Evolutionary conservation across 2,329 filamentous ascomycete species (phyloP), one percentile per base, ranked within the genome.

Genomic region (Berkeleyomyces rouxiae): DNA sequence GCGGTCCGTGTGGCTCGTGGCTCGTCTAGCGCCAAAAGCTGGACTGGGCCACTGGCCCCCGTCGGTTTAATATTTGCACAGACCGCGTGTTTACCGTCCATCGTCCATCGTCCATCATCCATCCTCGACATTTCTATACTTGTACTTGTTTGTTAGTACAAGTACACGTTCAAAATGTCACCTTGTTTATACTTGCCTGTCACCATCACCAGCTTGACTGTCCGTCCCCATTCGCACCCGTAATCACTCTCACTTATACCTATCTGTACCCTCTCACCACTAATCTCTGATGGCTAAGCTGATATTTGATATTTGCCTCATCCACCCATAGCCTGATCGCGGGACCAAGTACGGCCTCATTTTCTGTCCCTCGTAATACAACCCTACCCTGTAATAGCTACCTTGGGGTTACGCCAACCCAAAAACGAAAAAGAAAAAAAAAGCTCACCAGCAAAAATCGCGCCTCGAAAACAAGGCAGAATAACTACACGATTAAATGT

Each of bases 21-120:
- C 51, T 55, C 51, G 36, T 39, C 51, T 55, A 55, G 51, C 51
- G 51, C 51, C 51, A 55, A 55, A 55, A 55, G 51, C 51, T 55
- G 51, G 33, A 55, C 33, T 51, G 47, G 16, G 7, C 47, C 23
- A 16, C 33, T 37, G 3, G 11, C 51, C 51, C 51, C 51, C 33
- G 51, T 16, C 23, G 33, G 16, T 39, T 39, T 55, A 55, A 55
- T 55, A 31, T 55, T 36, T 4, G 43, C 43, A 46, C 43, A 7
- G 43, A 46, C 43, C 13, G 7, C 16, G 43, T n/a, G 4, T 11
- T 46, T 46, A n/a, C 13, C 43, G 43, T n/a, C 7, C 7, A 5
- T 55, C 39, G 33, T 10, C 46, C n/a, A 49, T n/a, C 33, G n/a
- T 4, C 51, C 39, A 37, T 36, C 23, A 31, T 39, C 23, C 23